Evolutionary conservation across 2,329 filamentous ascomycete species (phyloP), one percentile per base, ranked within the genome.

Genomic region (Beauveria sp.): DNA sequence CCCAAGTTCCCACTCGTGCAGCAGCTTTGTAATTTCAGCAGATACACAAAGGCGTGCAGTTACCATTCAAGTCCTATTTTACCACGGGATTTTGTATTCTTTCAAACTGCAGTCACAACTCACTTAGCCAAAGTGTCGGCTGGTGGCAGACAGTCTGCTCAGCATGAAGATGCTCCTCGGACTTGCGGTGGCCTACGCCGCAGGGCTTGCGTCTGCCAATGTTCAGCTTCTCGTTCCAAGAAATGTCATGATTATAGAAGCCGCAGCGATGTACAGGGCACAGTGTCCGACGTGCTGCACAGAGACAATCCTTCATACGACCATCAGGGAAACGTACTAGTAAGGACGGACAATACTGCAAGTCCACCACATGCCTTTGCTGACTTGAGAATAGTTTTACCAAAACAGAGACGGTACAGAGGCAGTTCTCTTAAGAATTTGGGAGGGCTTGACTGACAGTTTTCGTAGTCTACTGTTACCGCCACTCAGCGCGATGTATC

Each of bases 251-350:
- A n/a, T 30, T 12, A 2, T 18, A 40, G 50, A 54, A 2, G 20
- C n/a, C 8, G 3, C 9, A 10, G 18, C 28, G 3, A 20, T 5
- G 18, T 30, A 41, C 7, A 22, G 8, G 22, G 52, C 52, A 12
- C 20, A 34, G 30, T 61, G 59, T 12, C 37, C 52, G 3, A 26
- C 44, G 14, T 61, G 59, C 16, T 61, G 52, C 34, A 22, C 22
- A 26, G 24, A 26, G 2, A 55, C 59, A 2, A n/a, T 53, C 16
- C 14, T 18, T 5, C 10, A 24, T n/a, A 51, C 44, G 5, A 61
- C 59, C 10, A 44, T 61, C 52, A 50, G 1, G 12, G 59, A 61
- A 14, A 55, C 52, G 5, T 55, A 55, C 44, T 51, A 34, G 59
- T 55, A 55, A 18, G 59, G 18, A 34, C 30, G 37, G 24, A 22